Evolutionary conservation across 768 basidiomycete genomes (phyloP).

Genomic region (Baorangia bicolor): DNA sequence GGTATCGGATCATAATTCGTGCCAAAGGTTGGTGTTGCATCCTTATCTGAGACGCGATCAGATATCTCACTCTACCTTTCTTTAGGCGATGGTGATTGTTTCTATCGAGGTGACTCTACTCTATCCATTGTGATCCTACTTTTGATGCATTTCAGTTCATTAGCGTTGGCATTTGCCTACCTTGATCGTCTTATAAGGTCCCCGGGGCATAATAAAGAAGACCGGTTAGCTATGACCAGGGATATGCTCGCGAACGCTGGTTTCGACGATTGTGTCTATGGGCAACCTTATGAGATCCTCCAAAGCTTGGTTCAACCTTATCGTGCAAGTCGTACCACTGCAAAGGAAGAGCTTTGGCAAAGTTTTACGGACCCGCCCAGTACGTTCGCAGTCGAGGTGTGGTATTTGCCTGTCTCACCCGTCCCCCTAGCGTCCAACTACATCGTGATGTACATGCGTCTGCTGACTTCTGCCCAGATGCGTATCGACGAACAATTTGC

Average conservation of each 20-base stretch:
- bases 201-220: slow-evolving; percentile 47
- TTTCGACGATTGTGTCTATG: slow-evolving; percentile 68
- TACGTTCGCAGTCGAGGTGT: slow-evolving; percentile 24
- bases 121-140: neutral
- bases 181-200: slow-evolving; percentile 64
- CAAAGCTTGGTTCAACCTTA: slow-evolving; percentile 44
- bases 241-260: slow-evolving; percentile 54
- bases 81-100: slow-evolving; percentile 86
- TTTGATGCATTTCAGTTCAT: slow-evolving; percentile 20
- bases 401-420: neutral
- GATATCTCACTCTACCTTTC: neutral
- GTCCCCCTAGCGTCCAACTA: slow-evolving; percentile 56
- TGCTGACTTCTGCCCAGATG: slow-evolving; percentile 83
- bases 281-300: slow-evolving; percentile 73
- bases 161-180: slow-evolving; percentile 83
- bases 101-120: slow-evolving; percentile 72
- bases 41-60: neutral
- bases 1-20: slow-evolving; percentile 66
- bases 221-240: slow-evolving; percentile 48
- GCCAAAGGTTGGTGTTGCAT: slow-evolving; percentile 55
- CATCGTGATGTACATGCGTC: slow-evolving; percentile 76
- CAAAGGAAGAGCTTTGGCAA: slow-evolving; percentile 37
- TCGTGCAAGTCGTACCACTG: slow-evolving; percentile 34
- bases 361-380: slow-evolving; percentile 54
- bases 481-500: slow-evolving; percentile 55